Base-by-base conservation (phyloP, 257 asterid genomes). In the Plectranthus barbatus region DNA sequence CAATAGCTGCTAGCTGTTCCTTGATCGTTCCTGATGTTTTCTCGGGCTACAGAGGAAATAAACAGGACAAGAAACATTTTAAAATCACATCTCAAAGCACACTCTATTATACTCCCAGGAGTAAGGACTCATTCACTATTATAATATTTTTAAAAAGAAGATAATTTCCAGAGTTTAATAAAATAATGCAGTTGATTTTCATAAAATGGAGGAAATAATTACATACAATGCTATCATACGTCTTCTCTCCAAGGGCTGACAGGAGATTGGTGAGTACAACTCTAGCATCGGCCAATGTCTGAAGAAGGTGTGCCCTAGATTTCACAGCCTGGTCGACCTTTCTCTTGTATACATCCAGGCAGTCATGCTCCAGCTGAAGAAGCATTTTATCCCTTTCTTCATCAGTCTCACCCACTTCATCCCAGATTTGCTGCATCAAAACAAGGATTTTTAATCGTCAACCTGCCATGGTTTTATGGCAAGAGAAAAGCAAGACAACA, bases 11-110 rank as follows among this genome's bases (percentile, higher is more conserved):
- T 54, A 94, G 94, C 74, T 94, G 99, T 72, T 94, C 97, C 77
- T 94, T 94, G 77, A 94, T 90, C 9, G 99, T 87, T 63, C 97
- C 97, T n/a, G 84, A 74, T 23, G 84, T 94, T 78, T 83, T 90
- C 64, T 90, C 96, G 60, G 99, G 93, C 99, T 94, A 83, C 68
- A 62, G 58, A 48, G 52, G 44, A 60, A 37, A 67, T 45, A 77
- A 45, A 62, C 17, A 56, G 33, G 26, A 56, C 36, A 68, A 8
- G 45, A 6, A 34, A 19, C 31, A 42, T 8, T 13, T 42, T 26
- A 44, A 36, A 9, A 54, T 62, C 34, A 29, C 12, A 77, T 58
- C 15, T 47, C 31, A 26, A 42, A 26, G n/a, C 29, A 56, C 23
- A 10, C 9, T 53, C 33, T 31, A 36, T 37, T 49, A 39, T 10